Conservation (phyloP, 177 flowering plant species). For the Vitis hybrid region DNA sequence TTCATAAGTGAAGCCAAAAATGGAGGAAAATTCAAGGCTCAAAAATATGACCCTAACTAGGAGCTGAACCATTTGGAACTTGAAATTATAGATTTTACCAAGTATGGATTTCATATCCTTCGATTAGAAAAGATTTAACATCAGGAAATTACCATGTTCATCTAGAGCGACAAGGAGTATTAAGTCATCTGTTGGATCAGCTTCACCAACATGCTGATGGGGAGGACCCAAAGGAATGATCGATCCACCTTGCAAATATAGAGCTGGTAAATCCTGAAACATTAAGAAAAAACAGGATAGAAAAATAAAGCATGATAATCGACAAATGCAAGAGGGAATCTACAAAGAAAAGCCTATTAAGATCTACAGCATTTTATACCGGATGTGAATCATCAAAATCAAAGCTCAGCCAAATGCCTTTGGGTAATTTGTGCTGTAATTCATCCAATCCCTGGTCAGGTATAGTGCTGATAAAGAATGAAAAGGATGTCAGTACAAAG, state of each 20-base stretch:
- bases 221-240: slow-evolving; percentile 76
- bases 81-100: not conserved
- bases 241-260: slow-evolving; percentile 82
- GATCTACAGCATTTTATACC: slow-evolving; percentile 35
- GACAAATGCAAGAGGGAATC: too few relatives aligned
- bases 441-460: slow-evolving; percentile 44
- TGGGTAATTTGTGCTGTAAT: slow-evolving; percentile 46
- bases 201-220: slow-evolving; percentile 75
- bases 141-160: slow-evolving; percentile 55
- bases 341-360: not conserved
- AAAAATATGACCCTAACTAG: not conserved
- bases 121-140: slow-evolving; percentile 1
- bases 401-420: slow-evolving; percentile 80
- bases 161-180: slow-evolving; percentile 75
- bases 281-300: not conserved
- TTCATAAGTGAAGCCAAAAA: not conserved
- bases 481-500: slow-evolving; percentile 13
- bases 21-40: not conserved
- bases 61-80: not conserved
- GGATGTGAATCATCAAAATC: slow-evolving; percentile 92
- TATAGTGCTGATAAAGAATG: slow-evolving; percentile 48
- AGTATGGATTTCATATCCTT: not conserved
- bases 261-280: slow-evolving; percentile 77
- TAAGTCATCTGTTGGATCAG: slow-evolving; percentile 65
- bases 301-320: not conserved